phyloP scores from a whole-genome alignment of 192 early-diverging fungal species.

The Umbelopsis sp. region DNA sequence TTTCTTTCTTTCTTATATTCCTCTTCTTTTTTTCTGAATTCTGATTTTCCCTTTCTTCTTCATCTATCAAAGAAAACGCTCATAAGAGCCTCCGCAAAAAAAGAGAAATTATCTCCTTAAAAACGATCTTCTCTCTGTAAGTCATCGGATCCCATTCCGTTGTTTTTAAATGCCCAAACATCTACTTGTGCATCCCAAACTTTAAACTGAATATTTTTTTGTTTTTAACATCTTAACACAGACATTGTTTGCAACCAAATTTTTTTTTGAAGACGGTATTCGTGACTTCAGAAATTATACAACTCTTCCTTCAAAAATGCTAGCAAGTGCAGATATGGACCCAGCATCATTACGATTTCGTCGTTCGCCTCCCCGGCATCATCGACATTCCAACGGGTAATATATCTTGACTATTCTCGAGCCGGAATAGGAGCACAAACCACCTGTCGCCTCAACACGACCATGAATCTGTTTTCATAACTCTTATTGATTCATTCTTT shows the following conservation, averaged over 20 bases:
- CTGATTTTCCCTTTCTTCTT: neutral
- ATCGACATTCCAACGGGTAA: conserved; percentile 11
- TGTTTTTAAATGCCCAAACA: neutral
- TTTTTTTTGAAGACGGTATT: neutral
- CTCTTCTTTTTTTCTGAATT: neutral
- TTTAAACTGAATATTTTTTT: neutral
- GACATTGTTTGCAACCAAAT: neutral
- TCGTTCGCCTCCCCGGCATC: conserved; percentile 14
- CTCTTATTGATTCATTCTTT: too few relatives aligned
- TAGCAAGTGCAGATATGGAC: conserved; percentile 12
- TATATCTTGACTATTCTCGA: neutral
- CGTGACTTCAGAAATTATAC: neutral
- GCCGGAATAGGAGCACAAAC: neutral
- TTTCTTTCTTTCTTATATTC: conserved; percentile 15
- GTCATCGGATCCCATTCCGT: conserved; percentile 3
- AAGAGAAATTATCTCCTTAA: conserved; percentile 1
- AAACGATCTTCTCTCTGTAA: conserved; percentile 7
- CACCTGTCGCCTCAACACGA: too few relatives aligned
- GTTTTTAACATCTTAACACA: neutral
- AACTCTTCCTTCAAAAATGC: neutral
- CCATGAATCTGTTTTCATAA: too few relatives aligned
- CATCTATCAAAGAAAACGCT: neutral
- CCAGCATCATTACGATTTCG: neutral
- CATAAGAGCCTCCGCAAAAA: neutral
- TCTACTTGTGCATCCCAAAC: too few relatives aligned